Percentiles rank a stretch among this genome's conserved stretches.
These are phyloP conservation scores for Leptodontidium sp. DNA, from an alignment of 2,329 filamentous ascomycete species.

Conservation along the genomic window DNA sequence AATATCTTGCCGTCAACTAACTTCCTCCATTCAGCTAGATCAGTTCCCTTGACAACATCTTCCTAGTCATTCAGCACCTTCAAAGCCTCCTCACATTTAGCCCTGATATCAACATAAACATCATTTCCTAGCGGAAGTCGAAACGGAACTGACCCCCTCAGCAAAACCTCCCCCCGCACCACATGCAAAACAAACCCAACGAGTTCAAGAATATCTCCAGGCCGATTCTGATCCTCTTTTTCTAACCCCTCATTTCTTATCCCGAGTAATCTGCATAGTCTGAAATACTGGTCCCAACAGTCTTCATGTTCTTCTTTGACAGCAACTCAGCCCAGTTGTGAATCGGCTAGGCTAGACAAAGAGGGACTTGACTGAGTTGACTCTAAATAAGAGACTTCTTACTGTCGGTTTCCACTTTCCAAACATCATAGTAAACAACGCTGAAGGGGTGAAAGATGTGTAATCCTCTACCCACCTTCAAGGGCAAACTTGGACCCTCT, in stretches of 20 bases:
- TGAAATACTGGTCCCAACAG: background rate
- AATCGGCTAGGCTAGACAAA: too few relatives aligned
- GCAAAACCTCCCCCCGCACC: background rate
- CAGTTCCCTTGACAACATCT: background rate
- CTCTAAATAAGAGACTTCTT: background rate
- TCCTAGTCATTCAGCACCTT: constrained; percentile 7
- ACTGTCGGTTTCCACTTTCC: background rate
- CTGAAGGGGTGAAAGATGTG: too few relatives aligned
- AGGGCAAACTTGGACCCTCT: background rate
- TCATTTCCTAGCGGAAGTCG: constrained; percentile 7
- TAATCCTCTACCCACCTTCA: background rate
- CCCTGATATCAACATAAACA: constrained; percentile 4
- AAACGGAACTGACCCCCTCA: background rate
- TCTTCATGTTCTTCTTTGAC: background rate
- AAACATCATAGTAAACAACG: too few relatives aligned
- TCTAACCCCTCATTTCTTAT: background rate
- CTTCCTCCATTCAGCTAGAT: background rate
- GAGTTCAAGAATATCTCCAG: background rate
- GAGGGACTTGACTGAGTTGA: too few relatives aligned
- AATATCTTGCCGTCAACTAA: too few relatives aligned
- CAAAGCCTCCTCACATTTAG: constrained; percentile 5
- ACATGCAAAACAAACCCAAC: constrained; percentile 5
- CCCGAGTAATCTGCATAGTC: background rate
- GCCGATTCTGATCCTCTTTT: background rate
- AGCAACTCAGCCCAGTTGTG: background rate